Evolutionary conservation across 2,329 filamentous ascomycete genomes (phyloP).

Genomic region (Oidium heveae): DNA sequence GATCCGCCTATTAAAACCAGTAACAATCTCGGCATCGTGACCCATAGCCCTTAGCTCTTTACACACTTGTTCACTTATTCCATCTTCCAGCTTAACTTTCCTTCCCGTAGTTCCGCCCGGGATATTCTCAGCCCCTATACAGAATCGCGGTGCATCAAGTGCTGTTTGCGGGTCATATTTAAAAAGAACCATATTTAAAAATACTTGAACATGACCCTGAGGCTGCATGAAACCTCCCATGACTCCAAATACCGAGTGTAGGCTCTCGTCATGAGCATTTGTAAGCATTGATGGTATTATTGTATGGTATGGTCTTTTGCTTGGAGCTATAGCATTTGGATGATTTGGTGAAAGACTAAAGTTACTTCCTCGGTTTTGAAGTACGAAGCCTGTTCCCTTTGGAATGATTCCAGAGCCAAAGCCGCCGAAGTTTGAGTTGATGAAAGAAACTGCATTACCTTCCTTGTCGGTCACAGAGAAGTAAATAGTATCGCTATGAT

Average conservation of each 20-base stretch:
- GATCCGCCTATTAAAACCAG: too few species aligned
- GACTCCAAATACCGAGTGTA: conserved; percentile 77
- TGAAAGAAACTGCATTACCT: conserved; percentile 86
- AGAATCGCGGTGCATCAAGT: conserved; percentile 75
- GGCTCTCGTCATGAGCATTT: conserved; percentile 40
- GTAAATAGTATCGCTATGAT: conserved; percentile 82
- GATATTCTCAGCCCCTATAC: conserved; percentile 47
- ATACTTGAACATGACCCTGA: conserved; percentile 80
- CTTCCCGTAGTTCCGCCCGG: conserved; percentile 30
- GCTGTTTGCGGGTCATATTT: conserved; percentile 64
- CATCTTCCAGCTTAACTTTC: conserved; percentile 60
- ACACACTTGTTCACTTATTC: conserved; percentile 42
- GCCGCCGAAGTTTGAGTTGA: conserved; percentile 81
- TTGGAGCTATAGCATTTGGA: conserved; percentile 55
- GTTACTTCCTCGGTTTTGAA: conserved; percentile 81
- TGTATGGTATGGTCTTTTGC: conserved; percentile 86
- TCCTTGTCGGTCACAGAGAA: conserved; percentile 58
- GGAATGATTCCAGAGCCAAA: conserved; percentile 80
- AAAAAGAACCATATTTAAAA: conserved; percentile 72
- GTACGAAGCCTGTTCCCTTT: conserved; percentile 63
- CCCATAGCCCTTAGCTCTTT: conserved; percentile 43
- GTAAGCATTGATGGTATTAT: conserved; percentile 89
- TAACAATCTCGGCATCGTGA: conserved; percentile 29
- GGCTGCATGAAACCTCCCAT: conserved; percentile 99
- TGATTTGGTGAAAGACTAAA: conserved; percentile 49